Percentiles rank a stretch among this genome's conserved stretches.
These are phyloP conservation scores for Glycine latifolia DNA, from an alignment of 306 rosid genomes.

Conservation along the genomic window DNA sequence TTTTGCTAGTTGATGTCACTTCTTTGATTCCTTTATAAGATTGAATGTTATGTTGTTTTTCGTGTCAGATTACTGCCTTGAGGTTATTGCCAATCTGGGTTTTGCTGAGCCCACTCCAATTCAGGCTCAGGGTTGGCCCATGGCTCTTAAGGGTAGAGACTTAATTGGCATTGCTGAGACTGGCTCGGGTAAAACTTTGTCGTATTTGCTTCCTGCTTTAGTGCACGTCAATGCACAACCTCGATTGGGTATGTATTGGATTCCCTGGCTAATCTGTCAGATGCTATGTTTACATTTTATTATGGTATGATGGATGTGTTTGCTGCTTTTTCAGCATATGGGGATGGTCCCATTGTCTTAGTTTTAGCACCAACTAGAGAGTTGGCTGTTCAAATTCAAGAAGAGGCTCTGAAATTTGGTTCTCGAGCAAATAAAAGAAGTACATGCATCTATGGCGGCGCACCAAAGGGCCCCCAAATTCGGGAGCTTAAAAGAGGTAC, in stretches of 20 bases:
- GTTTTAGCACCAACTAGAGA: slow-evolving; percentile 94
- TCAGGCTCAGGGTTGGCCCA: slow-evolving; percentile 99
- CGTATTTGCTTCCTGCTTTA: slow-evolving; percentile 87
- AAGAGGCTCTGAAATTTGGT: slow-evolving; percentile 81
- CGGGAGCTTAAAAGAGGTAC: slow-evolving; percentile 89
- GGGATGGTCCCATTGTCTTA: slow-evolving; percentile 91
- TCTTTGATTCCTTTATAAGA: slow-evolving; percentile 21
- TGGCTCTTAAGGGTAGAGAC: slow-evolving; percentile 97
- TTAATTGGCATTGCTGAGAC: slow-evolving; percentile 98
- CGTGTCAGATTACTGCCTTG: slow-evolving; percentile 78
- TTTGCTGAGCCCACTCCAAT: slow-evolving; percentile 96
- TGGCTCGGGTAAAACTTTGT: slow-evolving; percentile 95
- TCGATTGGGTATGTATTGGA: slow-evolving; percentile 67
- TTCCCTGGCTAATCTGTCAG: not conserved
- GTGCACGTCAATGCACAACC: slow-evolving; percentile 96
- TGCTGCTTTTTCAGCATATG: slow-evolving; percentile 58
- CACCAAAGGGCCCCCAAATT: slow-evolving; percentile 98
- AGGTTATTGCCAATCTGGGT: slow-evolving; percentile 87
- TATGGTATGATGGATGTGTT: slow-evolving; percentile 39
- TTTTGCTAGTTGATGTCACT: slow-evolving; percentile 32
- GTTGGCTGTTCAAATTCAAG: slow-evolving; percentile 96
- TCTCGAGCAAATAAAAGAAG: slow-evolving; percentile 62
- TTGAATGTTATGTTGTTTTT: not conserved
- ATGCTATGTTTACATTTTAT: slow-evolving; percentile 3
- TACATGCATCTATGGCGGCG: slow-evolving; percentile 95